Percentiles rank a stretch among this genome's conserved stretches.
Evolutionary conservation across 805 yeast genomes (phyloP).

Genomic region (Ogataea zsoltii): DNA sequence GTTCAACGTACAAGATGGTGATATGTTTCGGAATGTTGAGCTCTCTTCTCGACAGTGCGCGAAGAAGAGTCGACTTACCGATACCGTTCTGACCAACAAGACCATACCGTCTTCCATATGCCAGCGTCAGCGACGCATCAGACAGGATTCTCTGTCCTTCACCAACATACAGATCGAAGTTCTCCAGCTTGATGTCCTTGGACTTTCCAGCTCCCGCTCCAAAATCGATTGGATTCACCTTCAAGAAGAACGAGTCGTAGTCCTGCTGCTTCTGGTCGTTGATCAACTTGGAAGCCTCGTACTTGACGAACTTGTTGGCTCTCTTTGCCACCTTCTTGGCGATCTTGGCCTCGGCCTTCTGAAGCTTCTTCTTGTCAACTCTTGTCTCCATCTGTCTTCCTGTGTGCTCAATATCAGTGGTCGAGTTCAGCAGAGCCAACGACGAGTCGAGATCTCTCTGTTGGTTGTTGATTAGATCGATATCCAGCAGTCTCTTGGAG

Average conservation of each 20-base stretch:
- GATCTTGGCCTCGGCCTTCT: conserved; percentile 95
- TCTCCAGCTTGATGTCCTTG: conserved; percentile 93
- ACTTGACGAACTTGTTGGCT: conserved; percentile 73
- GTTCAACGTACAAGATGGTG: conserved; percentile 95
- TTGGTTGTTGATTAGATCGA: conserved; percentile 67
- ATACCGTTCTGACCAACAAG: conserved; percentile 99
- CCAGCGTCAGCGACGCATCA: conserved; percentile 81
- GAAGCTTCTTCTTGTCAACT: conserved; percentile 94
- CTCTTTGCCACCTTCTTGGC: conserved; percentile 96
- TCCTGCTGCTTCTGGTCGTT: conserved; percentile 64
- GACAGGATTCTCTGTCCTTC: conserved; percentile 91
- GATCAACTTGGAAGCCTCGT: conserved; percentile 91
- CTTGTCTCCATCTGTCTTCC: conserved; percentile 91
- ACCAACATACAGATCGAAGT: conserved; percentile 92
- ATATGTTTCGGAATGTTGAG: conserved; percentile 92
- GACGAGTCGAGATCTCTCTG: conserved; percentile 76
- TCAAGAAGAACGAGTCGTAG: conserved; percentile 92
- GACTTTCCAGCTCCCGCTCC: conserved; percentile 92
- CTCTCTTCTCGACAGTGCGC: conserved; percentile 93
- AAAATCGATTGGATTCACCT: conserved; percentile 92
- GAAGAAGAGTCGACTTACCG: conserved; percentile 92
- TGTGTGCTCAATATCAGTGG: conserved; percentile 84
- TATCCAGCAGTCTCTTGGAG: conserved; percentile 80
- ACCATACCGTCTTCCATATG: conserved; percentile 95
- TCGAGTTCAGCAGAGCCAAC: conserved; percentile 73